phyloP scores from a whole-genome alignment of 768 basidiomycete genomes.

The Epithele typhae region DNA sequence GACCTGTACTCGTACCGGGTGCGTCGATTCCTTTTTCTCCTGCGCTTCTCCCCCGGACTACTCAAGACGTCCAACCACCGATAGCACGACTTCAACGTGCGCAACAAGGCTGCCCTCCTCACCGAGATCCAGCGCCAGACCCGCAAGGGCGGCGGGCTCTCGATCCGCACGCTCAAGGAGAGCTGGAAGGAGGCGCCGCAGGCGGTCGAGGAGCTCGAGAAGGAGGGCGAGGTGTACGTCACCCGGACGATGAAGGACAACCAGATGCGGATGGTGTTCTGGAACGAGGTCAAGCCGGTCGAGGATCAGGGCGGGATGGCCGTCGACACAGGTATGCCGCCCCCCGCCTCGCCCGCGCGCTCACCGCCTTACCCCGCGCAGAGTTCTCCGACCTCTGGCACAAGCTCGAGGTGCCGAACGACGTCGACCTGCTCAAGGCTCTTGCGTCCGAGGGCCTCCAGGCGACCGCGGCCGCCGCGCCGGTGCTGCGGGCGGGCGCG shows the following conservation, averaged over 20 bases:
- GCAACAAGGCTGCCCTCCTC: slow-evolving; percentile 77
- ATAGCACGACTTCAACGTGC: slow-evolving; percentile 86
- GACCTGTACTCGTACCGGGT: slow-evolving; percentile 87
- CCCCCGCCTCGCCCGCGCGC: neutral
- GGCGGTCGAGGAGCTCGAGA: slow-evolving; percentile 86
- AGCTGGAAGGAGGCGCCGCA: slow-evolving; percentile 85
- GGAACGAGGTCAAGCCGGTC: slow-evolving; percentile 81
- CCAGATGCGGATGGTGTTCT: slow-evolving; percentile 80
- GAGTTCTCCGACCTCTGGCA: slow-evolving; percentile 91
- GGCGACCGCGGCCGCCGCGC: slow-evolving; percentile 64
- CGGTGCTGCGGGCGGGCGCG: slow-evolving; percentile 48
- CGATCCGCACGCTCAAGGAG: slow-evolving; percentile 81
- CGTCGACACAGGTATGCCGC: slow-evolving; percentile 75
- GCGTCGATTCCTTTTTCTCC: slow-evolving; percentile 15
- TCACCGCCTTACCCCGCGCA: slow-evolving; percentile 26
- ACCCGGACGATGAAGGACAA: slow-evolving; percentile 82
- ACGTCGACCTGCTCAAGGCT: slow-evolving; percentile 75
- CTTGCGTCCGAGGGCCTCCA: slow-evolving; percentile 81
- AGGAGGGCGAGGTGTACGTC: slow-evolving; percentile 85
- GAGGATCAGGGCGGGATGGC: slow-evolving; percentile 64
- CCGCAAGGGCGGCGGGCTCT: slow-evolving; percentile 78
- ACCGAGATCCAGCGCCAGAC: slow-evolving; percentile 85
- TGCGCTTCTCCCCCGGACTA: neutral
- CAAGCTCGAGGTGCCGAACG: slow-evolving; percentile 76
- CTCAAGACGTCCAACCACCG: neutral